Base-by-base conservation (phyloP, 2,329 filamentous ascomycete species). In the Biscogniauxia sp. region DNA sequence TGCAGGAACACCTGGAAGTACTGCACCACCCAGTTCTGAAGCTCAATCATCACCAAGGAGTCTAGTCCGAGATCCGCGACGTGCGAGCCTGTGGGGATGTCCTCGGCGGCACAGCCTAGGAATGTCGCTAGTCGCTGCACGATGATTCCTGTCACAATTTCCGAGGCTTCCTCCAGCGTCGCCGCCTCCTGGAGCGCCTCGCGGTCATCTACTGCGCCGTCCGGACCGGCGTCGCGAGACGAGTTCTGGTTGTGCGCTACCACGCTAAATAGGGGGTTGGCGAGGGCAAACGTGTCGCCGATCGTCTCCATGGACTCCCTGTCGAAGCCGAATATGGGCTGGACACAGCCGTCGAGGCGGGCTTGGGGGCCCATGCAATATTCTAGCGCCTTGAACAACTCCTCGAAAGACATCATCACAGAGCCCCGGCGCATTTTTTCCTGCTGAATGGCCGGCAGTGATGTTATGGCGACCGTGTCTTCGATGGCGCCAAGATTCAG, bases 11-110 rank as follows among this genome's bases (percentile, higher is more conserved):
- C 53, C 54, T 62, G 51, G 41, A 68, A 66, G 9, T 59, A 62
- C 20, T 55, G 53, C 19, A 49, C 20, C 20, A 66, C 52, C 64
- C 64, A 66, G 32, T 63, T 66, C 60, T 64, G 62, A 20, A 66
- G 49, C 41, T 66, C 64, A 19, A 66, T 64, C 17, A 60, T 54
- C 9, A 64, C 58, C 17, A 66, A 62, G 6, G 64, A 66, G 41
- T 66, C 64, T 7, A 66, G 53, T 9, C 64, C 64, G 20, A 62
- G 7, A 32, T 32, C 11, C 11, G 28, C 28, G 28, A 32, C 7
- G 7, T 32, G 53, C 20, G 51, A 28, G 5, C 49, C 53, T 17
- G 60, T 20, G 1, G 62, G 56, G 54, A 55, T 57, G 15, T 61
- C 58, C 19, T 58, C 52, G 20, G 64, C 53, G 15, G 61, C 62